Evolutionary conservation across 257 asterid genomes (phyloP).

Genomic region (Salvia hispanica): DNA sequence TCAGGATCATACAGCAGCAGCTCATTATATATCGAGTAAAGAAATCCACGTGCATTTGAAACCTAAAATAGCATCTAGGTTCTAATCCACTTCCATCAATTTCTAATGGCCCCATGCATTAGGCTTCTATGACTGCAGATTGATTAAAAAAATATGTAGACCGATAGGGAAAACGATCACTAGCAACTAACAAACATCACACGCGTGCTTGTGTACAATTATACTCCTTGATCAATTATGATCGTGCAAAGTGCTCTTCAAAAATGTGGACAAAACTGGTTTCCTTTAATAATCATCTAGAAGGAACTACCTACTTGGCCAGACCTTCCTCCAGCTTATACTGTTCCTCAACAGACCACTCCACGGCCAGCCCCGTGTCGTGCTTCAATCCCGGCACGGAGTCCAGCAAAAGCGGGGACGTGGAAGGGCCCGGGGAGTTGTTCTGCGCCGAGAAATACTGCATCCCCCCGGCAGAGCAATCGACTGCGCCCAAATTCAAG

Average conservation of each 20-base stretch:
- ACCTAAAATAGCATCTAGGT: not conserved
- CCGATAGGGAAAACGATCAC: slow-evolving; percentile 11
- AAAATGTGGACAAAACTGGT: slow-evolving; percentile 14
- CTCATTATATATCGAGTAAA: not conserved
- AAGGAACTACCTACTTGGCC: slow-evolving; percentile 72
- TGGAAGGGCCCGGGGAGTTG: slow-evolving; percentile 37
- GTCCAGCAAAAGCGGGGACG: slow-evolving; percentile 54
- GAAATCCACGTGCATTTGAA: not conserved
- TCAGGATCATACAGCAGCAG: not conserved
- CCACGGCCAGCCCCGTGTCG: slow-evolving; percentile 79
- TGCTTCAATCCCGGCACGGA: slow-evolving; percentile 79
- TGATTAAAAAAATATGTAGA: not conserved
- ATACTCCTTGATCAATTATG: slow-evolving; percentile 7
- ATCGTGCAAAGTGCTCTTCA: not conserved
- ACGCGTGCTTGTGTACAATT: slow-evolving; percentile 5
- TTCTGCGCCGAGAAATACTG: slow-evolving; percentile 50
- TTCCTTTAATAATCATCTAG: slow-evolving; percentile 35
- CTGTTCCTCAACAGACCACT: slow-evolving; percentile 85
- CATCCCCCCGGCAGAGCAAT: slow-evolving; percentile 43
- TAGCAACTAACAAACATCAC: slow-evolving; percentile 2
- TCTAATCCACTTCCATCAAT: slow-evolving; percentile 12
- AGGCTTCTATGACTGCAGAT: not conserved
- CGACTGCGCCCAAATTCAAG: slow-evolving; percentile 36
- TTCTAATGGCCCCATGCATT: slow-evolving; percentile 10
- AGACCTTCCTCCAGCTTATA: slow-evolving; percentile 81